Conservation (phyloP, 2,329 filamentous ascomycete species). For the Aspergillus fructus region DNA sequence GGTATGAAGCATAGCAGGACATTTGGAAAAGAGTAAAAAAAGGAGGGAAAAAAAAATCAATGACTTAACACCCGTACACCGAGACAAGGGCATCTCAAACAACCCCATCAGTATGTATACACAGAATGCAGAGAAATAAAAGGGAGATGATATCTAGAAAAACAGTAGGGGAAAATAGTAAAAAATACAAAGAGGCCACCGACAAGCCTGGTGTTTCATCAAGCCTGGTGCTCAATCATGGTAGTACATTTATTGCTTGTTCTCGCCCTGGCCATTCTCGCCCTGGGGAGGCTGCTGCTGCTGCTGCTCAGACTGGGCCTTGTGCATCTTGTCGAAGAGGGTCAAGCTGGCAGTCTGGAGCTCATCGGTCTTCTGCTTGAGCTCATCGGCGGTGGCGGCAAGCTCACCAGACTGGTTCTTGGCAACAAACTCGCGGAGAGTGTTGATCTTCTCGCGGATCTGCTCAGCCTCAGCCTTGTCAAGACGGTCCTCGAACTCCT, state of each 20-base stretch:
- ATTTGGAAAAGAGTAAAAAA: conserved; percentile 15
- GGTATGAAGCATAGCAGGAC: conserved; percentile 26
- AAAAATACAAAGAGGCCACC: conserved; percentile 19
- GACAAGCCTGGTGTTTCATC: neutral
- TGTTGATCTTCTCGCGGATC: conserved; percentile 89
- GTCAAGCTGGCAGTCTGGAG: conserved; percentile 93
- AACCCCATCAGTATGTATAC: conserved; percentile 39
- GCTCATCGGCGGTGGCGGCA: conserved; percentile 79
- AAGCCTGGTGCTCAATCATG: conserved; percentile 18
- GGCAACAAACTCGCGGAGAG: conserved; percentile 83
- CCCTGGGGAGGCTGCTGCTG: conserved; percentile 52
- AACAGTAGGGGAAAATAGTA: conserved; percentile 19
- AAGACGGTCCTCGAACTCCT: conserved; percentile 92
- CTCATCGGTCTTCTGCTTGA: conserved; percentile 98
- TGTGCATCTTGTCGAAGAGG: conserved; percentile 99
- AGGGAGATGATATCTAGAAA: conserved; percentile 25
- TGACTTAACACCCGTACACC: conserved; percentile 39
- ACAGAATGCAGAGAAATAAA: conserved; percentile 30
- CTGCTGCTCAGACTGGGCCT: conserved; percentile 72
- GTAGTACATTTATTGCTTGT: conserved; percentile 60
- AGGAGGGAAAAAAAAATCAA: conserved; percentile 16
- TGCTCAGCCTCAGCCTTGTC: conserved; percentile 93
- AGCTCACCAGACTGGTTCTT: conserved; percentile 94
- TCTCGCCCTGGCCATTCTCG: conserved; percentile 54
- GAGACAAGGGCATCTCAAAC: conserved; percentile 23